Conservation (phyloP, 2,329 filamentous ascomycete species). For the Aureobasidium uvarum region DNA sequence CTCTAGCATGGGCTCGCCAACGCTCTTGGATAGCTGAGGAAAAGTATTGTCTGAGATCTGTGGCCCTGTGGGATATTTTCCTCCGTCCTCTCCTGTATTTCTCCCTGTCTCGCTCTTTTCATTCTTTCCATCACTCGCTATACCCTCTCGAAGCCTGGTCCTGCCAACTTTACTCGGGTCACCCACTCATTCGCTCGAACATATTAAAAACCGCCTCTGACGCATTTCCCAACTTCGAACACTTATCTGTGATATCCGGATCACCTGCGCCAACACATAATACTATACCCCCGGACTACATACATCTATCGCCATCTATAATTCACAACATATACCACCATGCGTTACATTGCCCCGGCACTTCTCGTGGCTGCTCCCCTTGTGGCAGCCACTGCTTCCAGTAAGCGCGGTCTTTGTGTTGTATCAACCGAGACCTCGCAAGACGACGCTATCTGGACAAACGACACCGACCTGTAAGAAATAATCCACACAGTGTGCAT, state of each 20-base stretch:
- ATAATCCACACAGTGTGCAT: background rate
- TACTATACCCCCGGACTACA: background rate
- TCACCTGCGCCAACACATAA: background rate
- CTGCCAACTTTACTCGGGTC: constrained; percentile 6
- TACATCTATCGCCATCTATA: background rate
- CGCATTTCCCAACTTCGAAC: constrained; percentile 3
- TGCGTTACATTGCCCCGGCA: constrained; percentile 11
- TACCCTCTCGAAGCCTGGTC: background rate
- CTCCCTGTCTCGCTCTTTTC: background rate
- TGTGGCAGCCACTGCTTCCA: constrained; percentile 38
- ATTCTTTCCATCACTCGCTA: background rate
- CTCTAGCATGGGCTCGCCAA: constrained; percentile 24
- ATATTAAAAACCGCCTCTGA: constrained; percentile 20
- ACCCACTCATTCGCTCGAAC: constrained; percentile 2
- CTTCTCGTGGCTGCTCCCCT: constrained; percentile 24
- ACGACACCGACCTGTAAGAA: constrained; percentile 53
- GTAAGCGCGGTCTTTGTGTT: constrained; percentile 72
- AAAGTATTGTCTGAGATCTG: constrained; percentile 24
- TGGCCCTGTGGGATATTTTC: constrained; percentile 9
- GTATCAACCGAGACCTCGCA: constrained; percentile 51
- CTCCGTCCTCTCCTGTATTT: constrained; percentile 1
- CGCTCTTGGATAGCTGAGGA: constrained; percentile 19
- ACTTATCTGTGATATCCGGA: background rate
- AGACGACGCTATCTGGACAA: constrained; percentile 66
- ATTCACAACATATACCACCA: constrained; percentile 6